Evolutionary conservation across 306 rosid genomes (phyloP).

Genomic region (Vigna reflexopilosa): DNA sequence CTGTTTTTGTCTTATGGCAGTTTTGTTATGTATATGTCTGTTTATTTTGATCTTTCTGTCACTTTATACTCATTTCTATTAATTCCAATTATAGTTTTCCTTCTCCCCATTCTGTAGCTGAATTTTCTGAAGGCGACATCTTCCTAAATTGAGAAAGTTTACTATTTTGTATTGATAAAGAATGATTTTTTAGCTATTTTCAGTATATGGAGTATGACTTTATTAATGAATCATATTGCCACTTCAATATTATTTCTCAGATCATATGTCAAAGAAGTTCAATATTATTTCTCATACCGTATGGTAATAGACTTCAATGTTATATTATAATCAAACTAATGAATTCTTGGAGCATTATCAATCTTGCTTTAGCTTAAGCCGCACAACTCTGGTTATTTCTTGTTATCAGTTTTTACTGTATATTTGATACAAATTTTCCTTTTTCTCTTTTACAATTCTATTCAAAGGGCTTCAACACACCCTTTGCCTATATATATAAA

Average conservation of each 20-base stretch:
- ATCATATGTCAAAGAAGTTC: conserved; percentile 1
- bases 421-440: neutral
- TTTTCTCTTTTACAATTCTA: neutral
- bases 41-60: conserved; percentile 20
- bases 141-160: conserved; percentile 31
- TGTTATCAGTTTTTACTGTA: conserved; percentile 28
- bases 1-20: conserved; percentile 29
- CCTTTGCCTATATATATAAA: neutral
- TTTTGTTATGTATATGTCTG: conserved; percentile 7
- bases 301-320: conserved; percentile 12
- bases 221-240: conserved; percentile 19
- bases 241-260: conserved; percentile 1
- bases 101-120: conserved; percentile 11
- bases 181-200: neutral
- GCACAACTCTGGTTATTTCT: conserved; percentile 20
- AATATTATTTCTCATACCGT: neutral
- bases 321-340: conserved; percentile 7
- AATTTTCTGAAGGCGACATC: conserved; percentile 27
- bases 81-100: conserved; percentile 5
- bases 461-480: neutral
- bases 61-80: neutral
- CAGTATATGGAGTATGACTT: neutral
- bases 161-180: neutral
- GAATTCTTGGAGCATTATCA: no score
- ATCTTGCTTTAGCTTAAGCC: conserved; percentile 16